phyloP scores from a whole-genome alignment of 2,329 filamentous ascomycete genomes.

The Gnomoniopsis smithogilvyi region DNA sequence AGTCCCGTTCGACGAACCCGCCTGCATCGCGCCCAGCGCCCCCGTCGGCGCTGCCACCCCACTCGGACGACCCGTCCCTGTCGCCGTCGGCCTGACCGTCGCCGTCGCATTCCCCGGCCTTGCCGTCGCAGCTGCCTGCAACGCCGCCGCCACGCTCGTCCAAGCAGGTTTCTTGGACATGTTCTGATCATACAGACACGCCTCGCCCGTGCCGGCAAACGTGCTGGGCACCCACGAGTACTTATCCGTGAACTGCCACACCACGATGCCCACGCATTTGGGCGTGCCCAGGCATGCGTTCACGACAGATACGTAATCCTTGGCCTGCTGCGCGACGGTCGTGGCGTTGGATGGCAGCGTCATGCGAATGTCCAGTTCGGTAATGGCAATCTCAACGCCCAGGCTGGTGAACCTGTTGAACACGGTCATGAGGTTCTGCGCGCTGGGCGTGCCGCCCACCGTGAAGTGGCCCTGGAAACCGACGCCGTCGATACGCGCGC shows the following conservation, averaged over 20 bases:
- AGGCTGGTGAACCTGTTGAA: neutral
- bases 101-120: neutral
- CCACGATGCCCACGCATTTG: neutral
- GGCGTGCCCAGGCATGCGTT: neutral
- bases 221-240: neutral
- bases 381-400: neutral
- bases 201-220: neutral
- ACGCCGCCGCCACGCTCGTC: neutral
- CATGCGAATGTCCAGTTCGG: neutral
- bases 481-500: conserved; percentile 1
- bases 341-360: neutral
- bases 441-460: neutral
- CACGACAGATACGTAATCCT: neutral
- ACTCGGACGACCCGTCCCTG: neutral
- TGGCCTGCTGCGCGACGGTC: neutral
- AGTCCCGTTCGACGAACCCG: neutral
- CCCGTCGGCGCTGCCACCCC: neutral
- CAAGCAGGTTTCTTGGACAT: neutral
- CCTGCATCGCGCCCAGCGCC: neutral
- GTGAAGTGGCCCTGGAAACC: conserved; percentile 1
- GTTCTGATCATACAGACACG: neutral
- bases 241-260: neutral
- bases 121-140: neutral
- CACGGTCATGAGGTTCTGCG: neutral
- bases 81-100: neutral